phyloP scores from a whole-genome alignment of 768 basidiomycete species.

The Agrocybe chaxingu region DNA sequence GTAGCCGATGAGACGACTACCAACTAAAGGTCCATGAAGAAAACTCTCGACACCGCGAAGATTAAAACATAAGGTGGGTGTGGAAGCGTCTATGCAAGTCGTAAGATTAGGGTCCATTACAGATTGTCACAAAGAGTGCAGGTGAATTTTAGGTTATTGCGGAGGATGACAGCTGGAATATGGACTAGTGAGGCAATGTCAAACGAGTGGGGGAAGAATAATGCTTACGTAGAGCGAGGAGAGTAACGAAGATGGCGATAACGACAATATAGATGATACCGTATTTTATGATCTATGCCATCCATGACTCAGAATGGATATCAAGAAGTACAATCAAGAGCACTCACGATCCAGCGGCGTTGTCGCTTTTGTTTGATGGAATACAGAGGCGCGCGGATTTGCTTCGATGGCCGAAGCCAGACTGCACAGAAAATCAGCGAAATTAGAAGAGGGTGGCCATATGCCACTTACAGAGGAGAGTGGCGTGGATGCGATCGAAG shows the following conservation, averaged over 20 bases:
- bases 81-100: conserved; percentile 29
- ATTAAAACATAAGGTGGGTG: conserved; percentile 25
- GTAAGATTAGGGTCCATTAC: conserved; percentile 46
- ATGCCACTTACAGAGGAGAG: conserved; percentile 76
- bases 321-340: conserved; percentile 1
- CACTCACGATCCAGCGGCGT: conserved; percentile 82
- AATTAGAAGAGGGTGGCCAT: conserved; percentile 1
- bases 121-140: conserved; percentile 69
- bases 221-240: conserved; percentile 76
- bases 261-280: conserved; percentile 71
- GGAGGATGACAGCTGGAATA: conserved; percentile 56
- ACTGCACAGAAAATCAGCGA: conserved; percentile 43
- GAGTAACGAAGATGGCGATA: conserved; percentile 66
- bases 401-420: conserved; percentile 94
- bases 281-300: conserved; percentile 73
- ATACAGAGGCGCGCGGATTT: conserved; percentile 90
- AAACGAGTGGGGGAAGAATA: conserved; percentile 6
- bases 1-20: conserved; percentile 23
- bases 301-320: conserved; percentile 11
- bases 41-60: conserved; percentile 26
- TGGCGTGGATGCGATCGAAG: conserved; percentile 89
- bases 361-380: conserved; percentile 87
- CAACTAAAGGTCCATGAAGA: conserved; percentile 34
- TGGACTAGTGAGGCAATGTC: conserved; percentile 6
- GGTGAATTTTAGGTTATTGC: conserved; percentile 51